Conservation (phyloP, 345 rosid species). For the Atalantia buxifolia region DNA sequence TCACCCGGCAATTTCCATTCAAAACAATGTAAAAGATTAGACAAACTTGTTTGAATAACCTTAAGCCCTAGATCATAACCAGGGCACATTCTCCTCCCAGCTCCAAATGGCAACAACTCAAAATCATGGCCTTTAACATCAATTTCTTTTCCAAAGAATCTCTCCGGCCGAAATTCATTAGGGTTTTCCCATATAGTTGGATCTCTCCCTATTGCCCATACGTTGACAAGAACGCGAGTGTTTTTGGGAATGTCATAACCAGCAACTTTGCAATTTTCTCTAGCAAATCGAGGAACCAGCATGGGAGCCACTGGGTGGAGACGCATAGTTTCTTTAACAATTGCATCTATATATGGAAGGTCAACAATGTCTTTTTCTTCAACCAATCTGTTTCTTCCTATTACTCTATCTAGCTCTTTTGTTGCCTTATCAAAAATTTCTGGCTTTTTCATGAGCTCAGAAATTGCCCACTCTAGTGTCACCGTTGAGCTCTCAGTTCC, state of each 20-base stretch:
- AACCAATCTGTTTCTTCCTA: constrained; percentile 51
- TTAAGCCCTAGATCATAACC: constrained; percentile 55
- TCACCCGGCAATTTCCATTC: constrained; percentile 40
- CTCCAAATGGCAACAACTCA: constrained; percentile 57
- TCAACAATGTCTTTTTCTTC: constrained; percentile 49
- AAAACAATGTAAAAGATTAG: constrained; percentile 54
- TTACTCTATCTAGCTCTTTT: constrained; percentile 53
- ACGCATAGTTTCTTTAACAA: constrained; percentile 58
- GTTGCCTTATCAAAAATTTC: constrained; percentile 46
- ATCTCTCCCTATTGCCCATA: constrained; percentile 55
- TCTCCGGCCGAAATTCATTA: constrained; percentile 48
- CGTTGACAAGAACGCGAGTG: constrained; percentile 36
- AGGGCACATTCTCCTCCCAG: constrained; percentile 73
- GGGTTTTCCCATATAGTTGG: constrained; percentile 49
- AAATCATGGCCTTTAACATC: constrained; percentile 57
- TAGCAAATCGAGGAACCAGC: constrained; percentile 43
- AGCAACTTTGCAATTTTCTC: constrained; percentile 32
- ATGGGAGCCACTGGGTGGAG: constrained; percentile 59
- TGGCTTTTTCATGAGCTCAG: constrained; percentile 45
- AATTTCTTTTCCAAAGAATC: constrained; percentile 38
- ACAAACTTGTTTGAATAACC: constrained; percentile 46
- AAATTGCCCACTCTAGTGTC: constrained; percentile 63
- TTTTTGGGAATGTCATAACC: constrained; percentile 46
- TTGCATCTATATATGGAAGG: constrained; percentile 41
- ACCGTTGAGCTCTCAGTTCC: constrained; percentile 67